phyloP scores from a whole-genome alignment of 352 stramenopile genomes.

The Peronospora destructor region DNA sequence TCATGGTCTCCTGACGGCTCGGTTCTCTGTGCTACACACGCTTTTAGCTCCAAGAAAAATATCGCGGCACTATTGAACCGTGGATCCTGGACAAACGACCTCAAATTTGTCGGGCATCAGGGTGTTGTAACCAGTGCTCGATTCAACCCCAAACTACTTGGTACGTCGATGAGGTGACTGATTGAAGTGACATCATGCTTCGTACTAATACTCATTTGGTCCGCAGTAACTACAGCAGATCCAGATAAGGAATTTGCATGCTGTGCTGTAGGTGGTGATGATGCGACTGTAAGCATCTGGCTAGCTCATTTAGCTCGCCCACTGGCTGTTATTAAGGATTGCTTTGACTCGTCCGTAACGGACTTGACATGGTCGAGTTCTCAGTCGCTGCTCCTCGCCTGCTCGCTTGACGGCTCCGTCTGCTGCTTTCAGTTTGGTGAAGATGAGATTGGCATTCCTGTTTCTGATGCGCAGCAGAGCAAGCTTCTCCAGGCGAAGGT shows the following conservation, averaged over 20 bases:
- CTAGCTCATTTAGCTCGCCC: slow-evolving; percentile 69
- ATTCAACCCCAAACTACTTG: slow-evolving; percentile 80
- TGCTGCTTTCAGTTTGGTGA: slow-evolving; percentile 75
- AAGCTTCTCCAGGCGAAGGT: slow-evolving; percentile 79
- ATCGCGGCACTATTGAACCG: slow-evolving; percentile 73
- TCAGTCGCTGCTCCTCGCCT: slow-evolving; percentile 56
- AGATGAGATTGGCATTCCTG: slow-evolving; percentile 59
- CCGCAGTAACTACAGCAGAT: slow-evolving; percentile 38
- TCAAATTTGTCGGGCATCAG: slow-evolving; percentile 83
- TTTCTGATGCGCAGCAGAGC: slow-evolving; percentile 68
- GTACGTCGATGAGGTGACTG: slow-evolving; percentile 14
- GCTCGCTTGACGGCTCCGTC: slow-evolving; percentile 74
- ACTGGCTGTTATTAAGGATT: slow-evolving; percentile 73
- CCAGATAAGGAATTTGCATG: slow-evolving; percentile 81
- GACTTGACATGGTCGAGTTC: slow-evolving; percentile 67
- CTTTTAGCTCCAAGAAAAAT: slow-evolving; percentile 85
- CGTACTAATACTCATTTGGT: slow-evolving; percentile 7
- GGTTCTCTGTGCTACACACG: slow-evolving; percentile 72
- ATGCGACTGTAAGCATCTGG: slow-evolving; percentile 84
- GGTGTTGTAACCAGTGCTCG: slow-evolving; percentile 72
- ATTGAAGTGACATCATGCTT: background rate
- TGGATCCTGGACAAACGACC: slow-evolving; percentile 69
- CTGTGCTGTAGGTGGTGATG: slow-evolving; percentile 74
- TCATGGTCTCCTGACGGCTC: slow-evolving; percentile 83
- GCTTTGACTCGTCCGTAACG: slow-evolving; percentile 78